Evolutionary conservation across 106 monocot species (phyloP), one percentile per base, ranked within the genome.

Genomic region (Platanthera zijinensis): DNA sequence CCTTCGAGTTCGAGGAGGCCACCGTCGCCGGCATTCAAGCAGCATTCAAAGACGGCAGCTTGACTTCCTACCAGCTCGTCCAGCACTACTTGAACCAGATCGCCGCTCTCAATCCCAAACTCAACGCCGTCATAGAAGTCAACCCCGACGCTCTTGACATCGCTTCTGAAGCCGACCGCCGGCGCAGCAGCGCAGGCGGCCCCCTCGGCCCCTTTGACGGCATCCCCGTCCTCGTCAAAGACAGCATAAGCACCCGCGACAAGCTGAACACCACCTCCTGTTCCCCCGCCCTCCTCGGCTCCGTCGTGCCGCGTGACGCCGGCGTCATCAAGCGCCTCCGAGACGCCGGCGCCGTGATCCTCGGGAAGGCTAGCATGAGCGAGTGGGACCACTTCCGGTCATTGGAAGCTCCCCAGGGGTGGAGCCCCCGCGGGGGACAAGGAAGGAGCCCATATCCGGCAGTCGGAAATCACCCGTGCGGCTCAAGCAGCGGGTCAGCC

Each of bases 401-500:
- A 7, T 5, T 25, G 14, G 10, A 22, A 11, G 50, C 64, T 1
- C 88, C 94, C 10, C 50, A 19, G 51, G 94, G 90, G 0, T 94
- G 90, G 94, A 74, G 86, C 75, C 85, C 88, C 3, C 90, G 94
- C 5, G 74, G 81, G 8, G 90, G 90, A 5, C 94, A 90, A 72
- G 88, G 85, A 69, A 15, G 84, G 89, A 95, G 92, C 73, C 91
- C 95, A 0, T 95, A 95, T 6, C 57, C n/a, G n/a, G n/a, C n/a
- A n/a, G n/a, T n/a, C n/a, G n/a, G n/a, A 10, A 84, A 79, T 0
- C 71, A 73, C 3, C 85, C 95, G 1, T 95, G 89, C 70, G 87
- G 89, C 10, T 86, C 95, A 12, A 95, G 89, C 84, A 95, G 84
- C 50, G 95, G 95, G 5, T 86, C 95, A 0, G 89, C 95, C 21